Evolutionary conservation across 345 rosid species (phyloP).

Genomic region (Mangifera indica): DNA sequence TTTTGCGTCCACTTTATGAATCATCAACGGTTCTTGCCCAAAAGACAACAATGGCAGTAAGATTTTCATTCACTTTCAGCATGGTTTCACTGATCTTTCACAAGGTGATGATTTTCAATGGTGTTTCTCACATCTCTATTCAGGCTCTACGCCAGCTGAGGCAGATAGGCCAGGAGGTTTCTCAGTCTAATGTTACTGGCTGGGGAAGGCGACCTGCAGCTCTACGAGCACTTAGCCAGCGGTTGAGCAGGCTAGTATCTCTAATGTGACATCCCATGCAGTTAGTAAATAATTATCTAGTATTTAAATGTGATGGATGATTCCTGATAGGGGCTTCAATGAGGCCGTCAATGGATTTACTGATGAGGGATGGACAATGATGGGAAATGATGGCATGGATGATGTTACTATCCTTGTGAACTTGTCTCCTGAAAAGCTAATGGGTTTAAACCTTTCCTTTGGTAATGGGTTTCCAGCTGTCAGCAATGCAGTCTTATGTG

Average conservation of each 20-base stretch:
- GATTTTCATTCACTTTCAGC: constrained; percentile 20
- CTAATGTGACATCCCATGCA: constrained; percentile 5
- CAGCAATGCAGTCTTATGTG: constrained; percentile 79
- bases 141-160: constrained; percentile 93
- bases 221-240: constrained; percentile 84
- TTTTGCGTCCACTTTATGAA: constrained; percentile 90
- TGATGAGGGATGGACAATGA: constrained; percentile 96
- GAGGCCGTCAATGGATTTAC: constrained; percentile 95
- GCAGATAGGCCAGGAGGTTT: constrained; percentile 89
- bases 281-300: not conserved
- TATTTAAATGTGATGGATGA: constrained; percentile 19
- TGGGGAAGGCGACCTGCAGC: constrained; percentile 99
- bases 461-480: constrained; percentile 82
- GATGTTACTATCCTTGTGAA: constrained; percentile 93
- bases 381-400: constrained; percentile 92
- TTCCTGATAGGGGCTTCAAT: constrained; percentile 74
- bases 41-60: constrained; percentile 94
- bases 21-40: constrained; percentile 96
- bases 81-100: not conserved
- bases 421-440: constrained; percentile 89
- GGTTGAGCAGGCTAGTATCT: constrained; percentile 80
- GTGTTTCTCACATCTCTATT: constrained; percentile 9
- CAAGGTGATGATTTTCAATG: constrained; percentile 2
- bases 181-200: constrained; percentile 76
- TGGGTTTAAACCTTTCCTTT: constrained; percentile 86